Conservation (phyloP, 2,329 filamentous ascomycete species). For the Peltaster fructicola region DNA sequence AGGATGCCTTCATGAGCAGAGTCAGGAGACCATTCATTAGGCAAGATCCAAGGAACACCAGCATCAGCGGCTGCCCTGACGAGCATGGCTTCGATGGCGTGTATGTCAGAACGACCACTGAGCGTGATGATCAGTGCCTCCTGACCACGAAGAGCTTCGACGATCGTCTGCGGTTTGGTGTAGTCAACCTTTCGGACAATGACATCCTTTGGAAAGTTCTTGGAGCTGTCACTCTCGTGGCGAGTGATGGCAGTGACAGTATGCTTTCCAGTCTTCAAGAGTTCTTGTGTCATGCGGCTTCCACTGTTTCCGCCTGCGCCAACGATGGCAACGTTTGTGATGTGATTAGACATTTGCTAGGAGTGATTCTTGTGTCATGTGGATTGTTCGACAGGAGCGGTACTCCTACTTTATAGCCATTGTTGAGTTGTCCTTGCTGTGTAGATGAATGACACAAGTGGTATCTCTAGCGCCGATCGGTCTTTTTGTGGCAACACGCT, state of each 20-base stretch:
- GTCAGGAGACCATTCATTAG: slow-evolving; percentile 21
- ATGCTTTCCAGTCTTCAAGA: slow-evolving; percentile 29
- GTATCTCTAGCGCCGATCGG: no score
- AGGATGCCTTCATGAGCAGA: slow-evolving; percentile 9
- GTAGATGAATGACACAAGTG: no score
- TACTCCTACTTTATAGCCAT: no score
- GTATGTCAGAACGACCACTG: slow-evolving; percentile 12
- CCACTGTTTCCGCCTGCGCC: slow-evolving; percentile 25
- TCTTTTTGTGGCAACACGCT: no score
- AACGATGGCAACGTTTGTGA: slow-evolving; percentile 22
- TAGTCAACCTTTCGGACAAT: slow-evolving; percentile 29
- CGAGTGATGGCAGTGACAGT: slow-evolving; percentile 34
- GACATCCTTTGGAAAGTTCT: slow-evolving; percentile 24
- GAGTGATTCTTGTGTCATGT: no score
- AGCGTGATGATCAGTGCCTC: slow-evolving; percentile 25
- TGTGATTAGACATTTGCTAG: no score
- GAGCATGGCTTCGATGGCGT: slow-evolving; percentile 20
- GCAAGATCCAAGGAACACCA: slow-evolving; percentile 22
- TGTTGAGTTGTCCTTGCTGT: no score
- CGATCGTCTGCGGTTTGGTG: slow-evolving; percentile 21
- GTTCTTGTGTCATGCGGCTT: slow-evolving; percentile 18
- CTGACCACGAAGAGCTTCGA: slow-evolving; percentile 20
- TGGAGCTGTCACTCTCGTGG: slow-evolving; percentile 23
- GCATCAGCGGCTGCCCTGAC: slow-evolving; percentile 20
- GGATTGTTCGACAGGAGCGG: no score